A percentile compares a stretch with the other conserved stretches of the same genome.
Conservation (phyloP, 2,329 filamentous ascomycete genomes). For the Thelonectria olida region DNA sequence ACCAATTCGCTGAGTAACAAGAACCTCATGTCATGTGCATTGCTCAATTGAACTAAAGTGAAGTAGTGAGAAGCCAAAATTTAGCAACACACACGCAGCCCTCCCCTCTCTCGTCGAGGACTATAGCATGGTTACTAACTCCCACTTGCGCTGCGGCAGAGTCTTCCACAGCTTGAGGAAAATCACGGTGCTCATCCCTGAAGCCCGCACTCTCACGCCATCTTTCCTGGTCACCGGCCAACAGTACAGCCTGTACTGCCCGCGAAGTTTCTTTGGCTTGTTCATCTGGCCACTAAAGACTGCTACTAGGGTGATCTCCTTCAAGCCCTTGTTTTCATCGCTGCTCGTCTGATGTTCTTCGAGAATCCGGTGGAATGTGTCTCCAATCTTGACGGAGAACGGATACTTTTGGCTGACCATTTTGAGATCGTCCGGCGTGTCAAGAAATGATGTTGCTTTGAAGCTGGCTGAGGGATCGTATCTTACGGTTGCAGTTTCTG, state of each 20-base stretch:
- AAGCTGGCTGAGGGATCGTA: not conserved
- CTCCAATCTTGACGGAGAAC: not conserved
- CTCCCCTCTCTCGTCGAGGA: too few relatives aligned
- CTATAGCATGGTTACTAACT: not conserved
- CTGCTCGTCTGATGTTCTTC: not conserved
- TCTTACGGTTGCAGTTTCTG: not conserved
- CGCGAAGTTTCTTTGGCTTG: not conserved
- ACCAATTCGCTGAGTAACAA: too few relatives aligned
- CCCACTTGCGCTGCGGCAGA: not conserved
- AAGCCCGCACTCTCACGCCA: not conserved
- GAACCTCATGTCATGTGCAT: too few relatives aligned
- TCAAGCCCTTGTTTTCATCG: not conserved
- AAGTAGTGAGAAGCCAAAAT: too few relatives aligned
- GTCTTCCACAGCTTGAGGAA: not conserved
- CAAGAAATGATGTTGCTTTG: not conserved
- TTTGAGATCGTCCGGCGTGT: not conserved
- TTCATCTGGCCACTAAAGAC: constrained; percentile 2
- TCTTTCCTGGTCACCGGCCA: not conserved
- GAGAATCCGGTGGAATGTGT: not conserved
- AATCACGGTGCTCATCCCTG: not conserved
- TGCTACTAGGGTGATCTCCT: not conserved
- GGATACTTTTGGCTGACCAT: not conserved
- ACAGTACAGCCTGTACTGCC: not conserved
- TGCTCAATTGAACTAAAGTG: too few relatives aligned
- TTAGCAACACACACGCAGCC: too few relatives aligned